Evolutionary conservation across 306 rosid species (phyloP), one percentile per base, ranked within the genome.

Genomic region (Geum urbanum): DNA sequence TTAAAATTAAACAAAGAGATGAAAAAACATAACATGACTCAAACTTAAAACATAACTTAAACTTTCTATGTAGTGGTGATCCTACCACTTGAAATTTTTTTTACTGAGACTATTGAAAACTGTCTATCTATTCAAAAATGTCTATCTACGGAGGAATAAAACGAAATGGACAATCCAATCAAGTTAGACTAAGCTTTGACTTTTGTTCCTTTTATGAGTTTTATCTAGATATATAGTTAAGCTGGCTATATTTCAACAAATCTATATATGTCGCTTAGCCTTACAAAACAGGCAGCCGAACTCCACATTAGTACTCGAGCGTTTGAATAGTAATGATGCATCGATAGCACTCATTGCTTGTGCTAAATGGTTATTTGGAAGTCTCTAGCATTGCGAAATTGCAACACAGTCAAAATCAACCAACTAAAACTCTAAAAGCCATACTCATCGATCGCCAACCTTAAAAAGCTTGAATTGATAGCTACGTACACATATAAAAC

Each of bases 401-500:
- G 20, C 45, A 19, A 15, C 15, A 37, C 11, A 32, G 14, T 12
- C 0, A 52, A 14, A 22, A 13, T 18, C 73, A 9, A n/a, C 54
- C 15, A 20, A 8, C 11, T 41, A 54, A 48, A 5, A 9, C 4
- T 19, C 4, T 11, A 11, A 44, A 12, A 20, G 39, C 15, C 50
- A 53, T 2, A 5, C 56, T 22, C 55, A 39, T 45, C 66, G 46
- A 39, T 45, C 66, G 46, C 45, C 46, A 44, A 45, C 74, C 74
- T 70, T 27, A 45, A 44, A 32, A 55, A 24, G 55, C 3, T 44
- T 70, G 43, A 24, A 56, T 56, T 56, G 74, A 9, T 56, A 63
- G 37, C 62, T 53, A 68, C 16, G 32, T 9, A 19, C 0, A 56
- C 16, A 4, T 52, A n/a, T 2, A 5, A 56, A 13, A 69, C 37